These are phyloP conservation scores for Diospyros kaki DNA, from an alignment of 148 eudicot species.

Conservation along the genomic window DNA sequence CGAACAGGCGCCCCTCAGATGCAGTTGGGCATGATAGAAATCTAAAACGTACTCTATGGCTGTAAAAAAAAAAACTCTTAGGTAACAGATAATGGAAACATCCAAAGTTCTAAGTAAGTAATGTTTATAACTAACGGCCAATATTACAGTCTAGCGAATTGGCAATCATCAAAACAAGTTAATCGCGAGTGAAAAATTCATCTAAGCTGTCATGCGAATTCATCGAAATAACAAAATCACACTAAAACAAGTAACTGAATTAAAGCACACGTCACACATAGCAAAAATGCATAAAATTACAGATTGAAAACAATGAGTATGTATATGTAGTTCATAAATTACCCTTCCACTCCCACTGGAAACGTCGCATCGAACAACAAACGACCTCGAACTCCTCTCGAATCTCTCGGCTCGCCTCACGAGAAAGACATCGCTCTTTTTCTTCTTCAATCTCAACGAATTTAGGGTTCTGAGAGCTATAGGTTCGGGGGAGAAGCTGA, in stretches of 20 bases:
- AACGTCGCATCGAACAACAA: conserved; percentile 63
- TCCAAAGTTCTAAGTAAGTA: too few species aligned
- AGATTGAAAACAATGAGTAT: background rate
- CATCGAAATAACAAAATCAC: background rate
- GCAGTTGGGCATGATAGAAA: too few species aligned
- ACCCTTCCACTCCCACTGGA: conserved; percentile 45
- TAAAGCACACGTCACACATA: background rate
- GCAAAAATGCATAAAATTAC: background rate
- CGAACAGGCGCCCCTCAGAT: too few species aligned
- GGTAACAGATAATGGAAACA: too few species aligned
- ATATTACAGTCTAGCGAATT: too few species aligned
- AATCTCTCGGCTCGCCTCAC: conserved; percentile 17
- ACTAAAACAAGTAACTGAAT: background rate
- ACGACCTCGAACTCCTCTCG: conserved; percentile 25
- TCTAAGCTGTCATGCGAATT: background rate
- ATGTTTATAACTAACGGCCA: too few species aligned
- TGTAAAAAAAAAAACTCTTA: too few species aligned
- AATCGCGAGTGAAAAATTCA: background rate
- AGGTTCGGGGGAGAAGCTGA: conserved; percentile 19
- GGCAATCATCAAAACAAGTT: too few species aligned
- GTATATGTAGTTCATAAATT: background rate
- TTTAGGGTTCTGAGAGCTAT: conserved; percentile 5
- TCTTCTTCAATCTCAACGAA: conserved; percentile 23
- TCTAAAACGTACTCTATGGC: too few species aligned
- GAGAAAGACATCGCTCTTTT: conserved; percentile 22